Base-by-base conservation (phyloP, 768 basidiomycete species). In the Psilocybe azurescens region DNA sequence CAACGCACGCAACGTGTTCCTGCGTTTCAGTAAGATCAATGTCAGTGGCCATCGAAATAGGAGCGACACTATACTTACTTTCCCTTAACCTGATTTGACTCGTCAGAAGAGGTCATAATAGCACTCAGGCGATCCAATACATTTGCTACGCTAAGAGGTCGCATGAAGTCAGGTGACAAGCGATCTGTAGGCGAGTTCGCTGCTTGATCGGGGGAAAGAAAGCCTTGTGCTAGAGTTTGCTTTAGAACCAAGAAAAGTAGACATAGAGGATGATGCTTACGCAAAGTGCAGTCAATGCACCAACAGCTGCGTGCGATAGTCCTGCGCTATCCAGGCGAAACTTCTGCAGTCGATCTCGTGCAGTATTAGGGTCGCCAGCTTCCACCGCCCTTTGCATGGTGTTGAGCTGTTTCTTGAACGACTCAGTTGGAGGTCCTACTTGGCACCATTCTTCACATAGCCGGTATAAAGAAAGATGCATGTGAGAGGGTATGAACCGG, bases 361-460 rank as follows among this genome's bases (percentile, higher is more conserved):
- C 85, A 38, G 80, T 77, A 38, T 83, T 79, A 8, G 85, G 81
- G 18, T 86, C 85, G n/a, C 81, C 79, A 41, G 82, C 81, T 0
- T 83, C 82, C 74, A 72, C 86, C 14, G 87, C 83, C 64, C 84
- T 86, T 69, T 93, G 87, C 86, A 95, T 94, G 58, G 83, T 69
- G 28, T 85, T 81, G 47, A 89, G 77, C 52, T 91, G 83, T 57
- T 88, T 90, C 72, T 87, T 90, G 41, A 86, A 83, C n/a, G 78
- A 75, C 63, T 94, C 92, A 0, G 86, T 82, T 67, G 92, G 88
- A 32, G 87, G 83, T 5, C 93, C 95, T 50, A 91, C 80, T 69
- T 93, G 89, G 73, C 95, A 97, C 95, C 95, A 97, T 68, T 95
- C 94, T 74, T 96, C 94, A 66, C 94, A 95, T 41, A 94, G 78